Evolutionary conservation across 768 basidiomycete species (phyloP).

Genomic region (Candolleomyces efflorescens): DNA sequence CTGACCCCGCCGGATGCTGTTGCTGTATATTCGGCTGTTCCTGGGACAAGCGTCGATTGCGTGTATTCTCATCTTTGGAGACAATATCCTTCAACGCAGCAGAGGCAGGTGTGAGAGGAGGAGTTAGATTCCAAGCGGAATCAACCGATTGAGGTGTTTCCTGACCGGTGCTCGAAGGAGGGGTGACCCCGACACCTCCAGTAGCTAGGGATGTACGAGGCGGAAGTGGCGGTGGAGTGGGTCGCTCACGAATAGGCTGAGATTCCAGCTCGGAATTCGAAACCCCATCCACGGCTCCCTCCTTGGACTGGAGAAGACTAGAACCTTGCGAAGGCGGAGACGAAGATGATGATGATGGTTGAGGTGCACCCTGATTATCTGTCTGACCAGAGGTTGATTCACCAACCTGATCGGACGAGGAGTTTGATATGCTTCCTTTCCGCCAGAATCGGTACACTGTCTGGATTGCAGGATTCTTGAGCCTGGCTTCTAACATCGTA

Average conservation of each 20-base stretch:
- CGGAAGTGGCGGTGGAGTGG: slow-evolving; percentile 41
- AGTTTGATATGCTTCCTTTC: slow-evolving; percentile 29
- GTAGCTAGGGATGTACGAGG: slow-evolving; percentile 34
- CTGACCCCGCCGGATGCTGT: background rate
- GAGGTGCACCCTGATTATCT: slow-evolving; percentile 1
- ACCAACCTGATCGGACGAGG: slow-evolving; percentile 12
- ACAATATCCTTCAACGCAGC: slow-evolving; percentile 56
- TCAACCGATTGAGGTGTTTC: slow-evolving; percentile 15
- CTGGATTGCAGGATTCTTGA: slow-evolving; percentile 56
- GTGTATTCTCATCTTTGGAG: slow-evolving; percentile 35
- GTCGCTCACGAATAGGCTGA: slow-evolving; percentile 9
- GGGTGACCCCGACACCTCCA: slow-evolving; percentile 18
- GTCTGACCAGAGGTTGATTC: background rate
- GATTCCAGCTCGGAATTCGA: slow-evolving; percentile 2
- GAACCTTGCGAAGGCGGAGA: background rate
- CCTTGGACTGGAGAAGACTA: background rate
- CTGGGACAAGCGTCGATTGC: slow-evolving; percentile 4
- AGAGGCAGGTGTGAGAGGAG: slow-evolving; percentile 38
- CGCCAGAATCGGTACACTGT: slow-evolving; percentile 77
- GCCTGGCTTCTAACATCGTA: slow-evolving; percentile 28
- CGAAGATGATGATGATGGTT: background rate
- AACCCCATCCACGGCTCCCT: background rate
- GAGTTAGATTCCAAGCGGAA: slow-evolving; percentile 15
- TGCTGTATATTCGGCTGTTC: slow-evolving; percentile 3
- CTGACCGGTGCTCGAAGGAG: slow-evolving; percentile 15